A percentile compares a stretch with the other conserved stretches of the same genome.
phyloP scores from a whole-genome alignment of 2,329 filamentous ascomycete species.

The Mycocentrospora acerina region DNA sequence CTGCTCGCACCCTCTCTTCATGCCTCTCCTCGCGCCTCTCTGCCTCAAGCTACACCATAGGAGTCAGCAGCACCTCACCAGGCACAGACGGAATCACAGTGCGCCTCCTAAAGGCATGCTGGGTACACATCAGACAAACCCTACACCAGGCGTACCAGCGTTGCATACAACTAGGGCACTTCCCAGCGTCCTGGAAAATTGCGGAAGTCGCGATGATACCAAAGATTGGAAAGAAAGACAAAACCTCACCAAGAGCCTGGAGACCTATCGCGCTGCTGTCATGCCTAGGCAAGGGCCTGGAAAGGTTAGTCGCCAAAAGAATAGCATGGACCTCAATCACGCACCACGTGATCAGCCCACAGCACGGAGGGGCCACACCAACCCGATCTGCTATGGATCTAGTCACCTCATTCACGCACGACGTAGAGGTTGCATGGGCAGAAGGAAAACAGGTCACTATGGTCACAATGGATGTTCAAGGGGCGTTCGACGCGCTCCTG shows the following conservation, averaged over 20 bases:
- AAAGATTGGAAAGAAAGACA: conserved; percentile 7
- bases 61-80: background rate
- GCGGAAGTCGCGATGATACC: conserved; percentile 9
- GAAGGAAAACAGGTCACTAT: conserved; percentile 1
- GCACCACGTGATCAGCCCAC: conserved; percentile 5
- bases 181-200: conserved; percentile 1
- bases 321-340: conserved; percentile 3
- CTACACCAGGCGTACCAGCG: conserved; percentile 1
- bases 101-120: conserved; percentile 1
- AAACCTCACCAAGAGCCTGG: conserved; percentile 2
- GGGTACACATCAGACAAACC: background rate
- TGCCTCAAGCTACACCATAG: background rate
- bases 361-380: conserved; percentile 4
- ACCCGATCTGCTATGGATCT: conserved; percentile 7
- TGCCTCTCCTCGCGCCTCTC: too few relatives aligned
- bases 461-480: conserved; percentile 7
- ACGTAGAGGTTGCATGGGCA: conserved; percentile 1
- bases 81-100: background rate
- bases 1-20: background rate
- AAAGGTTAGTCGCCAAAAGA: conserved; percentile 4
- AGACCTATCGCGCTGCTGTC: conserved; percentile 7
- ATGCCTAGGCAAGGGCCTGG: conserved; percentile 8
- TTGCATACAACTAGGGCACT: conserved; percentile 6
- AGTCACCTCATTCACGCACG: conserved; percentile 2
- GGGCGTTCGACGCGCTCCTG: conserved; percentile 6